These are phyloP conservation scores for Russula foetens DNA, from an alignment of 768 basidiomycete genomes.

Conservation along the genomic window DNA sequence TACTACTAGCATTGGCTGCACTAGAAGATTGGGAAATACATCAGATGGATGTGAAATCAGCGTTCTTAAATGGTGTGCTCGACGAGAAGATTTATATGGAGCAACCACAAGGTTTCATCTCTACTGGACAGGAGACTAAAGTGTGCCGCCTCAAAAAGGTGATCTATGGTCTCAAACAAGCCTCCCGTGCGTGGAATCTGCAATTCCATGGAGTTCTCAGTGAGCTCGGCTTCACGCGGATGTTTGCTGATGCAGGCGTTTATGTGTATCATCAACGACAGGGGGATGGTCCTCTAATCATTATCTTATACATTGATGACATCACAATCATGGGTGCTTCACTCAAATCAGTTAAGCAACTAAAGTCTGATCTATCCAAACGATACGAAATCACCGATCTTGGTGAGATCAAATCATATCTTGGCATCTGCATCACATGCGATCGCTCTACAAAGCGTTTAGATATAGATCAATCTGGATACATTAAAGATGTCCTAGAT, in stretches of 20 bases:
- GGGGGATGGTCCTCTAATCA: not conserved
- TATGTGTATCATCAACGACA: not conserved
- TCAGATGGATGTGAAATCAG: conserved; percentile 15
- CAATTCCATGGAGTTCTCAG: no score
- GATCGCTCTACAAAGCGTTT: no score
- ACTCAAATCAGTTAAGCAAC: no score
- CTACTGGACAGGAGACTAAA: not conserved
- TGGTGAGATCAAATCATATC: no score
- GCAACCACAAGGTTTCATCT: conserved; percentile 19
- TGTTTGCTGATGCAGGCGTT: not conserved
- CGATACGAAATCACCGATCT: no score
- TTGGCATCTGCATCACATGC: no score
- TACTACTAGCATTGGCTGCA: conserved; percentile 23
- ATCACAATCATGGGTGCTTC: no score
- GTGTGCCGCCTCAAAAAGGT: not conserved
- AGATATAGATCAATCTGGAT: no score
- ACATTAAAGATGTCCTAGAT: not conserved
- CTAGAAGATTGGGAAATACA: conserved; percentile 17
- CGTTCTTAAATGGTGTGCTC: conserved; percentile 26
- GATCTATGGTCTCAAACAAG: not conserved
- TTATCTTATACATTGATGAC: not conserved
- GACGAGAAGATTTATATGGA: conserved; percentile 26
- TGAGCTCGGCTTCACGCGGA: not conserved
- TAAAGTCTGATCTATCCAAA: no score
- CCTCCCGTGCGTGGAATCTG: no score